A percentile compares a stretch with the other conserved stretches of the same genome.
phyloP scores from a whole-genome alignment of 2,329 filamentous ascomycete genomes.

The Rachicladosporium sp. region DNA sequence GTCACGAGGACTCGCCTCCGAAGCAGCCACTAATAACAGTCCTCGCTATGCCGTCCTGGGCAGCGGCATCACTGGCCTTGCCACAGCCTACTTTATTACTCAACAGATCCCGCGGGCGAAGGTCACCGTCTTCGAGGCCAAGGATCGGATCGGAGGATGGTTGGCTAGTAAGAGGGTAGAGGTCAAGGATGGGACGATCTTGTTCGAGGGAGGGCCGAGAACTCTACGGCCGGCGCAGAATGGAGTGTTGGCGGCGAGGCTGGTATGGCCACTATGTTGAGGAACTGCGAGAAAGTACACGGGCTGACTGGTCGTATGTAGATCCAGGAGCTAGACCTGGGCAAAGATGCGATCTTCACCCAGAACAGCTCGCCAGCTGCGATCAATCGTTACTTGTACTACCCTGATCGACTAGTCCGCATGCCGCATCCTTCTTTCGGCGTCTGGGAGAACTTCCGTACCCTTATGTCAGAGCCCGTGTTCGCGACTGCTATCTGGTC shows the following conservation, averaged over 20 bases:
- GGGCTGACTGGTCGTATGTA: constrained; percentile 23
- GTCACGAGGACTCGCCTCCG: constrained; percentile 4
- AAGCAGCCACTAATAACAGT: constrained; percentile 6
- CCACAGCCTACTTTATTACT: constrained; percentile 64
- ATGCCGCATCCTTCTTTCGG: constrained; percentile 39
- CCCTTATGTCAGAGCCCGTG: constrained; percentile 37
- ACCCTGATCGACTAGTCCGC: constrained; percentile 66
- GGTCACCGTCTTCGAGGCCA: constrained; percentile 72
- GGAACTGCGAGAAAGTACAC: constrained; percentile 9
- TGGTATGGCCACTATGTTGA: constrained; percentile 40
- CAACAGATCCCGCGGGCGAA: constrained; percentile 53
- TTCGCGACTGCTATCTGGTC: constrained; percentile 36
- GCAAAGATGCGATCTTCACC: constrained; percentile 44
- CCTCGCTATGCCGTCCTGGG: constrained; percentile 56
- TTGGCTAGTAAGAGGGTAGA: constrained; percentile 54
- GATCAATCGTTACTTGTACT: constrained; percentile 70
- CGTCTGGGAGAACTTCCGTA: constrained; percentile 16
- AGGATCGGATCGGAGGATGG: constrained; percentile 67
- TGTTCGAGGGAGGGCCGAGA: constrained; percentile 77
- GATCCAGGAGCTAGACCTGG: constrained; percentile 46
- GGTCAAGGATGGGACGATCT: constrained; percentile 49
- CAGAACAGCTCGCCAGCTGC: constrained; percentile 39
- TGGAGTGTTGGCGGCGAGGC: constrained; percentile 54
- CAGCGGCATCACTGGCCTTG: constrained; percentile 71
- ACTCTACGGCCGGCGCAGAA: constrained; percentile 52